Conservation (phyloP, 2,329 filamentous ascomycete genomes). For the Alternaria sp. region DNA sequence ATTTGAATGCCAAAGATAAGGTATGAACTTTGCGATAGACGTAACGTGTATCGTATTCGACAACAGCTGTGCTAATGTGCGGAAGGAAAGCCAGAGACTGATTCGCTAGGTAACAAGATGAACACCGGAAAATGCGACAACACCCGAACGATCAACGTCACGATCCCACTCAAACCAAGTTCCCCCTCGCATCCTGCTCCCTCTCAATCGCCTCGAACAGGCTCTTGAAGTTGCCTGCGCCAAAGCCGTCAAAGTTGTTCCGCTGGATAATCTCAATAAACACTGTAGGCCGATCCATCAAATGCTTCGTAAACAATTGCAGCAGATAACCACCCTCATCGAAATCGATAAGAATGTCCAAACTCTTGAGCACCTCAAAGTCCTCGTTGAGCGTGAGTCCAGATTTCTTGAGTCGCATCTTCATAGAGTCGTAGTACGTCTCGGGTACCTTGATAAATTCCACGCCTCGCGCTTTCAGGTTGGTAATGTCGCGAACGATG, state of each 20-base stretch:
- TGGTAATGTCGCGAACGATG: slow-evolving; percentile 79
- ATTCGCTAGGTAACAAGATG: neutral
- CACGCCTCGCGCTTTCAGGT: slow-evolving; percentile 84
- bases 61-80: neutral
- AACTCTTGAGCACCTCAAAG: slow-evolving; percentile 75
- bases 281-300: slow-evolving; percentile 94
- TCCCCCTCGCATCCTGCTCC: slow-evolving; percentile 87
- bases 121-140: slow-evolving; percentile 17
- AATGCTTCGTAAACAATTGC: slow-evolving; percentile 71
- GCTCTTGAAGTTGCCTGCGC: slow-evolving; percentile 94
- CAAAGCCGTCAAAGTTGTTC: slow-evolving; percentile 89
- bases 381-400: slow-evolving; percentile 75
- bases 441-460: slow-evolving; percentile 90
- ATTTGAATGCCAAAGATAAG: neutral
- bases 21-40: neutral
- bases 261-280: slow-evolving; percentile 97
- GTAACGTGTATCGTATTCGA: neutral
- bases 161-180: slow-evolving; percentile 60
- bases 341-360: slow-evolving; percentile 95
- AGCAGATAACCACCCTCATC: slow-evolving; percentile 88
- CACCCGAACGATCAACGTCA: neutral
- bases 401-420: slow-evolving; percentile 71
- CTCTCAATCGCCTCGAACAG: slow-evolving; percentile 95
- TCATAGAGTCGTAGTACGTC: slow-evolving; percentile 87
- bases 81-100: neutral